Conservation (phyloP, 139 green algal genomes). For the Picochlorum costavermella region DNA sequence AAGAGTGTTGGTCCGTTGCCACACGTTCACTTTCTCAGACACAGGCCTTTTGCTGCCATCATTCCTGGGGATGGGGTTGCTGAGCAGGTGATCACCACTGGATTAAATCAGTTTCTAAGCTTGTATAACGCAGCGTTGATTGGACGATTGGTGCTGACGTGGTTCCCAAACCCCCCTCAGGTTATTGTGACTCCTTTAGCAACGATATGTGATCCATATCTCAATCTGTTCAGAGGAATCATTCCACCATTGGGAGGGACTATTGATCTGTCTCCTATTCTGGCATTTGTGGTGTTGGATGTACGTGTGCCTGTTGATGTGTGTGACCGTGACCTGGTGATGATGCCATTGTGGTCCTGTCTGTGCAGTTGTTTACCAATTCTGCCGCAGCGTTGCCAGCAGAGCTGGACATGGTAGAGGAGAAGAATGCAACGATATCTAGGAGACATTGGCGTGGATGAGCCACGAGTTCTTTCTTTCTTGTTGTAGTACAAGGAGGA, state of each 20-base stretch:
- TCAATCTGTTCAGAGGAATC: constrained; percentile 97
- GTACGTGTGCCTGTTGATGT: constrained; percentile 37
- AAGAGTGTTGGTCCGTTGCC: neutral
- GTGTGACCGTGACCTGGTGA: neutral
- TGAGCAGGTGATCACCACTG: constrained; percentile 81
- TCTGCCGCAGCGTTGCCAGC: constrained; percentile 71
- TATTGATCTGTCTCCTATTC: constrained; percentile 92
- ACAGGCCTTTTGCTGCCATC: constrained; percentile 71
- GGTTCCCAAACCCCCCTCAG: constrained; percentile 84
- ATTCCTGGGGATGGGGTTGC: constrained; percentile 85
- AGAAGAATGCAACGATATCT: no score
- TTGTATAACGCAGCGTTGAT: constrained; percentile 97
- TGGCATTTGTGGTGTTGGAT: constrained; percentile 91
- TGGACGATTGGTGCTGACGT: constrained; percentile 87
- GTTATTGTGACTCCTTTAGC: constrained; percentile 56
- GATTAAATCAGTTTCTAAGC: constrained; percentile 62
- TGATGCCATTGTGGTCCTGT: neutral
- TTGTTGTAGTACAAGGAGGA: no score
- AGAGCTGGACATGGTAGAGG: constrained; percentile 51
- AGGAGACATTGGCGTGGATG: no score
- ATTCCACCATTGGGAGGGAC: constrained; percentile 89
- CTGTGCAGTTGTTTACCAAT: constrained; percentile 73
- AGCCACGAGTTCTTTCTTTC: no score
- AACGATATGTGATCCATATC: constrained; percentile 38
- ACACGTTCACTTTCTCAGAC: constrained; percentile 11